These are phyloP conservation scores for Xerocomus spinulosus DNA, from an alignment of 768 basidiomycete species.

Conservation along the genomic window DNA sequence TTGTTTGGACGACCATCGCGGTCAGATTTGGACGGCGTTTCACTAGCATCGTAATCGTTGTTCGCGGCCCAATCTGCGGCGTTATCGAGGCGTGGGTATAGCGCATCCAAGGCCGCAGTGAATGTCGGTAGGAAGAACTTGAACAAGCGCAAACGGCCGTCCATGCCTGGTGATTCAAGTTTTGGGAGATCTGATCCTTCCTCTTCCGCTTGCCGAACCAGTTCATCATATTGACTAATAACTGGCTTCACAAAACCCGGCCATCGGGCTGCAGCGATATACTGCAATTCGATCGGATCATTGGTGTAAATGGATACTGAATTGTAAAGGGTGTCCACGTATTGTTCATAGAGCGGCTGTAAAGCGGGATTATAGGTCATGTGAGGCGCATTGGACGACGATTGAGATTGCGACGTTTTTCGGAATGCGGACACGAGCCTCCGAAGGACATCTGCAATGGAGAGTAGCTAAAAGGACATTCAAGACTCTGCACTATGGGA, in stretches of 20 bases:
- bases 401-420: conserved; percentile 2
- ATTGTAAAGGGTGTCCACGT: conserved; percentile 52
- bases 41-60: conserved; percentile 40
- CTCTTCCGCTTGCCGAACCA: conserved; percentile 19
- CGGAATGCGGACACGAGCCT: conserved; percentile 40
- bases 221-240: conserved; percentile 41
- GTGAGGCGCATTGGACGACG: conserved; percentile 7
- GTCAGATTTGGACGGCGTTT: background rate
- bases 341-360: conserved; percentile 59
- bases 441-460: conserved; percentile 29
- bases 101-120: conserved; percentile 54
- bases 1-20: background rate
- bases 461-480: background rate
- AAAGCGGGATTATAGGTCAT: conserved; percentile 52
- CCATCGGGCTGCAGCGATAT: conserved; percentile 77
- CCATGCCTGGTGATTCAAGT: conserved; percentile 44
- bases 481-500: background rate
- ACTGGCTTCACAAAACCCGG: conserved; percentile 73
- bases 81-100: conserved; percentile 65
- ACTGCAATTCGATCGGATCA: conserved; percentile 66
- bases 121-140: conserved; percentile 61
- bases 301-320: conserved; percentile 60
- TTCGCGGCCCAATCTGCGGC: conserved; percentile 57
- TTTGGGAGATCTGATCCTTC: conserved; percentile 23
- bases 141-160: conserved; percentile 61